phyloP scores from a whole-genome alignment of 2,329 filamentous ascomycete species.

The Paramyrothecium roridum region DNA sequence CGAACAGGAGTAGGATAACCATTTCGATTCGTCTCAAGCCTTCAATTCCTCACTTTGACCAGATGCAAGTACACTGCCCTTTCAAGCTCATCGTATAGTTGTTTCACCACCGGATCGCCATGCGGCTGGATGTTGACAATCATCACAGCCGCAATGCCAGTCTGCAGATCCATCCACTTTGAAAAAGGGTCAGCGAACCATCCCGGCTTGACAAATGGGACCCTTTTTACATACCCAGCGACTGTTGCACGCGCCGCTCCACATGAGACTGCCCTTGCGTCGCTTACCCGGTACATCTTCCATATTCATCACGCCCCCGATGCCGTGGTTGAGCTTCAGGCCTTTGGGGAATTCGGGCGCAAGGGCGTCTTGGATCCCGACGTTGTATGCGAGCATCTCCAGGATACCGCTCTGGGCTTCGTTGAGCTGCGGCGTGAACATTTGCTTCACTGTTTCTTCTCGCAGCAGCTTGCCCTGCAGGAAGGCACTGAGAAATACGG shows the following conservation, averaged over 20 bases:
- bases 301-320: slow-evolving; percentile 36
- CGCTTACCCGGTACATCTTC: slow-evolving; percentile 36
- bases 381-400: slow-evolving; percentile 13
- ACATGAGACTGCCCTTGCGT: slow-evolving; percentile 38
- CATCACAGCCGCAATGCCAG: slow-evolving; percentile 36
- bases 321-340: slow-evolving; percentile 30
- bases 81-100: slow-evolving; percentile 36
- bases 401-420: slow-evolving; percentile 18
- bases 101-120: slow-evolving; percentile 30
- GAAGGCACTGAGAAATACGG: slow-evolving; percentile 27
- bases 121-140: slow-evolving; percentile 35
- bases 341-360: slow-evolving; percentile 32
- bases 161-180: slow-evolving; percentile 32
- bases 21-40: neutral
- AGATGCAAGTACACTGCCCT: slow-evolving; percentile 30
- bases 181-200: neutral
- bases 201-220: too few relatives aligned
- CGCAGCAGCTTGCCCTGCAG: slow-evolving; percentile 26
- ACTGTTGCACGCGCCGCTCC: slow-evolving; percentile 38
- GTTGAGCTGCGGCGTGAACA: slow-evolving; percentile 39
- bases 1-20: slow-evolving; percentile 9
- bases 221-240: slow-evolving; percentile 37
- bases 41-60: slow-evolving; percentile 1
- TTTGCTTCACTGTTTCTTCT: slow-evolving; percentile 23
- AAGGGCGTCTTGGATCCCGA: slow-evolving; percentile 18